Evolutionary conservation across 345 rosid genomes (phyloP), one percentile per base, ranked within the genome.

Genomic region (Pistacia integerrima): DNA sequence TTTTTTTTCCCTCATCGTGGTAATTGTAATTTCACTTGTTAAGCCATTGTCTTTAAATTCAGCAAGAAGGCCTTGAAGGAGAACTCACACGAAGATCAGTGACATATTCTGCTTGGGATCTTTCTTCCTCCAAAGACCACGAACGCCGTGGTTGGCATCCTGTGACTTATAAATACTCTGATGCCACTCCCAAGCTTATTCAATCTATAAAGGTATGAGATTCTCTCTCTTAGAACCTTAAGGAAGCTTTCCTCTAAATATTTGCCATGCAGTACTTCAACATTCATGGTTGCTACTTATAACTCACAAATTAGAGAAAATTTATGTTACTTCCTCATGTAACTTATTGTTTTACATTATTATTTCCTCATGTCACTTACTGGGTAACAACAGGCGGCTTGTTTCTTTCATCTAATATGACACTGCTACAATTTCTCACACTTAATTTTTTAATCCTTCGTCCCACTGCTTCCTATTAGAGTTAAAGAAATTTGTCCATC

Each of bases 121-220:
- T 90, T 73, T 84, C 97, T 28, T 88, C 93, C 68, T 80, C 97
- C 13, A 91, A 85, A 81, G 91, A 90, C 55, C 94, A 82, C 11
- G 85, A 89, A 76, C 98, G 93, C 74, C 93, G 90, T 17, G 97
- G 97, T 76, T 93, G 99, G 99, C 99, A 89, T 85, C 99, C 93
- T 70, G 86, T 87, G 69, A 90, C 93, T 55, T 93, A 93, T 67
- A 88, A 95, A 87, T 88, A 79, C 82, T 84, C 94, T 17, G 99
- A 90, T 83, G 99, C 97, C 68, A 89, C 96, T 79, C 87, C 89
- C 55, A 36, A 8, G 72, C 90, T 95, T 55, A 76, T 95, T 70
- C 81, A 86, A 78, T 90, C 93, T 54, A 95, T 95, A 74, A 93
- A 89, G 96, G 94, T 95, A 89, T 16, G 4, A 36, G 12, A 25